Evolutionary conservation across 2,329 filamentous ascomycete genomes (phyloP).

Genomic region (Cladosporium colombiae): DNA sequence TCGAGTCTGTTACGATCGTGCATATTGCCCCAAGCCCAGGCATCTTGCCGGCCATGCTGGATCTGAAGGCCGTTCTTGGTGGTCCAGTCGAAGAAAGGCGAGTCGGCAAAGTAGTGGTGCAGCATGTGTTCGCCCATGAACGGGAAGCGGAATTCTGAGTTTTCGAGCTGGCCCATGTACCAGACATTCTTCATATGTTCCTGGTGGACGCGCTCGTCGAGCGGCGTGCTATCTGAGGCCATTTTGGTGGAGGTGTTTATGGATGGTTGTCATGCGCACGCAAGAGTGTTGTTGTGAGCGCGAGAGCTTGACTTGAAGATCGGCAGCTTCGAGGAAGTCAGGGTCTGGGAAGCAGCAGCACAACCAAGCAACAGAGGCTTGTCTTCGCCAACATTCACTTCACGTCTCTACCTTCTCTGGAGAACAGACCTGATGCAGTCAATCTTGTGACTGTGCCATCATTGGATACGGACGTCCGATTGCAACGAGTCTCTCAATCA

Average conservation of each 20-base stretch:
- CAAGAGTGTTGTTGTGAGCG: not conserved
- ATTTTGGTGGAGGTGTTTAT: slow-evolving; percentile 19
- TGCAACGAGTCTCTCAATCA: not conserved
- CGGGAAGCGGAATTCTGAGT: slow-evolving; percentile 22
- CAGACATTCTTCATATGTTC: slow-evolving; percentile 27
- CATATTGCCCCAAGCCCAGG: slow-evolving; percentile 51
- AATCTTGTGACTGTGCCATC: not conserved
- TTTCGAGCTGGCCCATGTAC: slow-evolving; percentile 31
- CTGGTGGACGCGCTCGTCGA: slow-evolving; percentile 31
- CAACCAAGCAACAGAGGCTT: not conserved
- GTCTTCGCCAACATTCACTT: not conserved
- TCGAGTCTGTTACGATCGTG: slow-evolving; percentile 60
- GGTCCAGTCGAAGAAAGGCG: slow-evolving; percentile 63
- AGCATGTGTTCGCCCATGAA: slow-evolving; percentile 46
- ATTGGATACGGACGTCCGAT: not conserved
- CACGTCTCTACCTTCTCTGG: not conserved
- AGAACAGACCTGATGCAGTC: not conserved
- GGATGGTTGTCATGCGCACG: not conserved
- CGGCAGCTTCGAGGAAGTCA: not conserved
- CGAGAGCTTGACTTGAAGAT: not conserved
- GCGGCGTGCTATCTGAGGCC: slow-evolving; percentile 24
- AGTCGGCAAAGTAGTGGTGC: slow-evolving; percentile 63
- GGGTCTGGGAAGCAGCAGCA: not conserved
- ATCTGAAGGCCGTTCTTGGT: slow-evolving; percentile 62
- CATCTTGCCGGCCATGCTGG: slow-evolving; percentile 53